These are phyloP conservation scores for Ceratorhiza oryzae-sativae DNA, from an alignment of 1,284 basidiomycete species.

Conservation along the genomic window DNA sequence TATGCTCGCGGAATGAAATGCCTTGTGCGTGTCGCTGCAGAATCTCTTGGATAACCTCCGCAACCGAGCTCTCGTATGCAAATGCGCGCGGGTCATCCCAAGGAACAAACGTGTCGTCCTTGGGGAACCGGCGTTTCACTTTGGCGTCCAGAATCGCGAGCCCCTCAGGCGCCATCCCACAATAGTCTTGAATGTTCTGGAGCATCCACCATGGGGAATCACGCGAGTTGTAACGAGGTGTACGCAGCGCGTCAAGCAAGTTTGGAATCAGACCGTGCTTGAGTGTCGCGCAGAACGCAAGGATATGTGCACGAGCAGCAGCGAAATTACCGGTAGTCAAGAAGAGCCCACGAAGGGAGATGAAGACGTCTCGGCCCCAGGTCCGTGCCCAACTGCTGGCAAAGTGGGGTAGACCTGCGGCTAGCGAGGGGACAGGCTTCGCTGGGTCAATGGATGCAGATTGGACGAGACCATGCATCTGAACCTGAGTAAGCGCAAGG, in stretches of 20 bases:
- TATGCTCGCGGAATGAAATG: constrained; percentile 94
- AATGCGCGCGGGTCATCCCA: constrained; percentile 91
- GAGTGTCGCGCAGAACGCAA: constrained; percentile 84
- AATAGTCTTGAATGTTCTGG: constrained; percentile 97
- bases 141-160: constrained; percentile 78
- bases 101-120: constrained; percentile 90
- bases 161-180: constrained; percentile 83
- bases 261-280: constrained; percentile 92
- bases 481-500: constrained; percentile 83
- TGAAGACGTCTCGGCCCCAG: constrained; percentile 98
- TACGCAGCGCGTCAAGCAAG: constrained; percentile 84
- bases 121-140: constrained; percentile 91
- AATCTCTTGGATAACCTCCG: constrained; percentile 96
- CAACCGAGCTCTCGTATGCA: constrained; percentile 78
- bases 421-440: constrained; percentile 77
- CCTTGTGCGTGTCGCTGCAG: constrained; percentile 92
- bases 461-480: constrained; percentile 90
- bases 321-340: constrained; percentile 89
- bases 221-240: constrained; percentile 88
- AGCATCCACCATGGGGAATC: constrained; percentile 99
- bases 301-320: constrained; percentile 84
- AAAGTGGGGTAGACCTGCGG: constrained; percentile 95
- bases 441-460: constrained; percentile 82
- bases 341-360: constrained; percentile 90
- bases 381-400: constrained; percentile 89